phyloP scores from a whole-genome alignment of 2,329 filamentous ascomycete genomes.

The Stachybotrys elegans region DNA sequence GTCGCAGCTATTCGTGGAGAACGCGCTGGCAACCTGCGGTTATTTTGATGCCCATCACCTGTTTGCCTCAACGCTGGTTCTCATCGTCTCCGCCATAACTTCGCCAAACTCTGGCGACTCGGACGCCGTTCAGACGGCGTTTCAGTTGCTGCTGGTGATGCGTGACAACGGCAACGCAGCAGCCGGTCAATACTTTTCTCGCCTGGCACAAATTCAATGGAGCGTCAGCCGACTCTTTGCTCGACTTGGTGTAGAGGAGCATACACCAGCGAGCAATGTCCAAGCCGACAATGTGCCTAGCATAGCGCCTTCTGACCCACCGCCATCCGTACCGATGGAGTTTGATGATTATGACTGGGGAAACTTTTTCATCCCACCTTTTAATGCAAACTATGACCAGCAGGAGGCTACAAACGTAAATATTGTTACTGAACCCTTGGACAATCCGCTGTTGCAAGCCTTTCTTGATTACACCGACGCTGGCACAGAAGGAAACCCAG shows the following conservation, averaged over 20 bases:
- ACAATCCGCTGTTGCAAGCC: conserved; percentile 9
- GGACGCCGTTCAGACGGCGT: conserved; percentile 11
- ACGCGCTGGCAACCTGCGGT: conserved; percentile 9
- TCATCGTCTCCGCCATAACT: conserved; percentile 11
- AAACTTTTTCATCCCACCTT: conserved; percentile 7
- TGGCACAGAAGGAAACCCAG: conserved; percentile 4
- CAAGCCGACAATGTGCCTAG: not conserved
- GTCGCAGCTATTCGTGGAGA: conserved; percentile 9
- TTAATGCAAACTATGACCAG: conserved; percentile 6
- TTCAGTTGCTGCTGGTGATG: conserved; percentile 9
- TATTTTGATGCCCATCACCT: conserved; percentile 11
- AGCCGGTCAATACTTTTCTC: conserved; percentile 8
- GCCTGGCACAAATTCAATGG: conserved; percentile 9
- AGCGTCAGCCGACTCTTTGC: conserved; percentile 8
- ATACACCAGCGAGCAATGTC: not conserved
- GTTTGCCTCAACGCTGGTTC: conserved; percentile 10
- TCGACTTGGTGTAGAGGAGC: not conserved
- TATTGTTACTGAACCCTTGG: conserved; percentile 8
- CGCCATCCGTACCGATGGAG: not conserved
- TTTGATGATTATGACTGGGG: conserved; percentile 9
- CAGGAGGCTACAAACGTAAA: not conserved
- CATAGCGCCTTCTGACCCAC: not conserved
- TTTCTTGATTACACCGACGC: conserved; percentile 10
- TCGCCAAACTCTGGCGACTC: conserved; percentile 11
- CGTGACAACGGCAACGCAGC: conserved; percentile 9